Conservation (phyloP, 2,329 filamentous ascomycete species). For the Immersiporthe knoxdaviesiana region DNA sequence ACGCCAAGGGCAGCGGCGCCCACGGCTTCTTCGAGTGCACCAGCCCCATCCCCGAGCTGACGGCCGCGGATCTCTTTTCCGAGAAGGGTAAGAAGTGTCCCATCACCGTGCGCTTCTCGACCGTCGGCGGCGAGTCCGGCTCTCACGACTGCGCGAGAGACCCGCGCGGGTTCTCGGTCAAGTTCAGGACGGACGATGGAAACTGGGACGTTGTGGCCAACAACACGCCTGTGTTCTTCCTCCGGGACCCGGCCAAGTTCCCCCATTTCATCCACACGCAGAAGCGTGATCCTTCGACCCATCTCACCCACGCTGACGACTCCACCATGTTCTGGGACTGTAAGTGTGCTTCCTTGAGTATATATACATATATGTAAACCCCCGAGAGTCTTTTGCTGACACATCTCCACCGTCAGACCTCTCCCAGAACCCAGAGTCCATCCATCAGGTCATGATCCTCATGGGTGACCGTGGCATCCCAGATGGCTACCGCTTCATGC, state of each 20-base stretch:
- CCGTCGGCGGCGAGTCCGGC: slow-evolving; percentile 74
- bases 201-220: slow-evolving; percentile 75
- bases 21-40: slow-evolving; percentile 57
- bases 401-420: slow-evolving; percentile 43
- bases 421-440: slow-evolving; percentile 59
- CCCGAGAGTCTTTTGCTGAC: no score
- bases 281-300: slow-evolving; percentile 72
- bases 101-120: slow-evolving; percentile 71
- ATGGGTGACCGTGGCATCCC: slow-evolving; percentile 62
- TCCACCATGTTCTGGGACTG: slow-evolving; percentile 68
- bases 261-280: slow-evolving; percentile 76
- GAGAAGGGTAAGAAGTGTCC: slow-evolving; percentile 71
- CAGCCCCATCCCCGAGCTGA: slow-evolving; percentile 56
- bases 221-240: slow-evolving; percentile 76
- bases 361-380: no score
- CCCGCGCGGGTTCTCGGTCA: slow-evolving; percentile 72
- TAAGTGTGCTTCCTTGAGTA: not conserved
- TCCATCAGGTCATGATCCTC: slow-evolving; percentile 62
- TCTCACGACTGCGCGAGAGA: slow-evolving; percentile 74
- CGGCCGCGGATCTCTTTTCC: slow-evolving; percentile 55
- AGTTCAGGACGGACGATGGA: slow-evolving; percentile 75
- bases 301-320: slow-evolving; percentile 64
- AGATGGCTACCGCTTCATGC: slow-evolving; percentile 56
- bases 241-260: slow-evolving; percentile 75
- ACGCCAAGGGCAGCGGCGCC: slow-evolving; percentile 62